A percentile compares a stretch with the other conserved stretches of the same genome.
Conservation (phyloP, 2,329 filamentous ascomycete species). For the Hypoxylon sp. region DNA sequence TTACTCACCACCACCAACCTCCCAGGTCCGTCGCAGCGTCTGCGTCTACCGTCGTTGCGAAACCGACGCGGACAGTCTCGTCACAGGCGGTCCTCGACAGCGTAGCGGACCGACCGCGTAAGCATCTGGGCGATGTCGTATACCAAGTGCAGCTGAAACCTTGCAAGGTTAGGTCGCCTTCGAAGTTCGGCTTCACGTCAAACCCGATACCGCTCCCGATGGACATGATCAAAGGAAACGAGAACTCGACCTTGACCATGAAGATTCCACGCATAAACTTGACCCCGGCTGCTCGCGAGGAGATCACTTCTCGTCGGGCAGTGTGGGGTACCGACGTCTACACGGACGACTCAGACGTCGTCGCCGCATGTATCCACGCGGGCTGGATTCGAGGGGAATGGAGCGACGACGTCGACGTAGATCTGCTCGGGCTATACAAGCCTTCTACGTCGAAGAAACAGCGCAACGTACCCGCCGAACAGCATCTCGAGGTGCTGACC, state of each 20-base stretch:
- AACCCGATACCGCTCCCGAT: constrained; percentile 77
- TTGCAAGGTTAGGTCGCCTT: constrained; percentile 55
- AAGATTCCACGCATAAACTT: constrained; percentile 85
- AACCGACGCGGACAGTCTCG: constrained; percentile 71
- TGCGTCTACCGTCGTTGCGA: constrained; percentile 57
- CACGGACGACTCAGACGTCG: constrained; percentile 92
- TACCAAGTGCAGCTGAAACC: constrained; percentile 75
- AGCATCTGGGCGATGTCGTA: constrained; percentile 83
- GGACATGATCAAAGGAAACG: constrained; percentile 74
- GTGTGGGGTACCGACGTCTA: constrained; percentile 96
- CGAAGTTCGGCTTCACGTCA: constrained; percentile 56
- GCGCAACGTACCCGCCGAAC: constrained; percentile 38
- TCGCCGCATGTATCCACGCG: constrained; percentile 91
- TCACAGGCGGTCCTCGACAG: constrained; percentile 76
- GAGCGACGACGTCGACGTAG: constrained; percentile 76
- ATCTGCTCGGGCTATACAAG: constrained; percentile 66
- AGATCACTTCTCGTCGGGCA: constrained; percentile 81
- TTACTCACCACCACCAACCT: constrained; percentile 61
- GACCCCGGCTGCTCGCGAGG: constrained; percentile 72
- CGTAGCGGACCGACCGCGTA: constrained; percentile 73
- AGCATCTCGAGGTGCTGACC: constrained; percentile 54
- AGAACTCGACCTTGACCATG: constrained; percentile 90
- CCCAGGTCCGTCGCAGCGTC: constrained; percentile 50
- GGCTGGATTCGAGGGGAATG: constrained; percentile 93
- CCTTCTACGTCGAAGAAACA: constrained; percentile 48